Evolutionary conservation across 495 filamentous ascomycete genomes (phyloP), one percentile per base, ranked within the genome.

Genomic region (Darksidea phi): DNA sequence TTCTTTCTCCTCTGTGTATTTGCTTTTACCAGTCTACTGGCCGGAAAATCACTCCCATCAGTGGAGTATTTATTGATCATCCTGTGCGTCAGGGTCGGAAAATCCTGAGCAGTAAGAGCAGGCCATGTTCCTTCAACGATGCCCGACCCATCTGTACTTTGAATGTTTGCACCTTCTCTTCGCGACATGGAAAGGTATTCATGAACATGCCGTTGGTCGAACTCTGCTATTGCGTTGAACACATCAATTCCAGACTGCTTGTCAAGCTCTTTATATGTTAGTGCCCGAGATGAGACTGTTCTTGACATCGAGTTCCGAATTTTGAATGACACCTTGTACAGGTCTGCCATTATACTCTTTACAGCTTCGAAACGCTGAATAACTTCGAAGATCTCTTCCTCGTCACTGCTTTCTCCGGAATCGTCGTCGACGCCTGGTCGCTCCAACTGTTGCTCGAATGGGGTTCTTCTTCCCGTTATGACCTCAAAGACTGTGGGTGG

Each of bases 311-410:
- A 6, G 50, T 23, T 54, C 7, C 50, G 50, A 34, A 54, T 54
- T 17, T 36, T 54, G 50, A 54, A 54, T 32, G 50, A 54, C 5
- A 54, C 12, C 25, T 38, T 34, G 23, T 36, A 54, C 11, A 54
- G 32, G 50, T 54, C 50, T 54, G 26, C 6, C 18, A 54, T 7
- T 11, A 54, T 34, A 36, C 11, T 2, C 24, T 10, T 34, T 11
- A 54, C 15, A 15, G 36, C 34, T 38, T 38, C 36, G 8, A 15
- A 8, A 8, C 36, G 36, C 36, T 8, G 7, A 7, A 8, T 15
- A 15, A 38, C 8, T 38, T 38, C 36, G 36, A 15, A 8, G 8
- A 38, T 38, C 36, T 8, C 36, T 8, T 38, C 15, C n/a, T n/a
- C n/a, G 36, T 38, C 36, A 15, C 36, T 38, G 8, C 36, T 15